Conservation (phyloP, 257 asterid genomes). For the Solanum megistacrolobum region DNA sequence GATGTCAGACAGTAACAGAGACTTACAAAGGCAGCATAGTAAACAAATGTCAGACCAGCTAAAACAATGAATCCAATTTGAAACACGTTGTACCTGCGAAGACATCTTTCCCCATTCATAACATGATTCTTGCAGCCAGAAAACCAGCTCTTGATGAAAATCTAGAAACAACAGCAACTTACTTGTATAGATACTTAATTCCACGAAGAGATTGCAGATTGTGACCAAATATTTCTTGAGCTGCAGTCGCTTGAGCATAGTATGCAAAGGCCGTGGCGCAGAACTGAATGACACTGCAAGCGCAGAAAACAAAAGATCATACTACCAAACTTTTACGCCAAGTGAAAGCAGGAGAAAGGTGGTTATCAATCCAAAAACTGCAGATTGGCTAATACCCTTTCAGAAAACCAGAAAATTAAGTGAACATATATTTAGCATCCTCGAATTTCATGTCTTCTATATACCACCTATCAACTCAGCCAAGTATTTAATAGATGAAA, state of each 20-base stretch:
- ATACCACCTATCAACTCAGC: background rate
- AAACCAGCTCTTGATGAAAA: background rate
- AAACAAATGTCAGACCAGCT: constrained; percentile 92
- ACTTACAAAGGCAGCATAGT: constrained; percentile 83
- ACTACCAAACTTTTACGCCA: background rate
- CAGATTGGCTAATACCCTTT: background rate
- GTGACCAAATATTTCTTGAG: constrained; percentile 99
- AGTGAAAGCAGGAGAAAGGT: background rate
- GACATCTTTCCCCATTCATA: background rate
- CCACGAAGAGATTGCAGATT: constrained; percentile 97
- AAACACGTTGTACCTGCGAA: constrained; percentile 88
- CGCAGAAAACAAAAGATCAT: background rate
- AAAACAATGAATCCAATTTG: constrained; percentile 81
- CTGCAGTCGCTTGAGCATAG: constrained; percentile 97
- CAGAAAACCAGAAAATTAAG: background rate
- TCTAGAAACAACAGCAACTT: constrained; percentile 12
- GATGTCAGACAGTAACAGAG: background rate
- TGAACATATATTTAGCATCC: background rate
- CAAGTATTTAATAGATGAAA: background rate
- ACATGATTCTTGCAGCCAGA: background rate
- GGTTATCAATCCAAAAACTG: background rate
- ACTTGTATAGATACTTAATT: constrained; percentile 94
- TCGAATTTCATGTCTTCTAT: background rate
- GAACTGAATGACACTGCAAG: constrained; percentile 95
- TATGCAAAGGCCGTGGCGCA: constrained; percentile 95